Conservation (phyloP, 768 basidiomycete species). For the Mycena maculata region DNA sequence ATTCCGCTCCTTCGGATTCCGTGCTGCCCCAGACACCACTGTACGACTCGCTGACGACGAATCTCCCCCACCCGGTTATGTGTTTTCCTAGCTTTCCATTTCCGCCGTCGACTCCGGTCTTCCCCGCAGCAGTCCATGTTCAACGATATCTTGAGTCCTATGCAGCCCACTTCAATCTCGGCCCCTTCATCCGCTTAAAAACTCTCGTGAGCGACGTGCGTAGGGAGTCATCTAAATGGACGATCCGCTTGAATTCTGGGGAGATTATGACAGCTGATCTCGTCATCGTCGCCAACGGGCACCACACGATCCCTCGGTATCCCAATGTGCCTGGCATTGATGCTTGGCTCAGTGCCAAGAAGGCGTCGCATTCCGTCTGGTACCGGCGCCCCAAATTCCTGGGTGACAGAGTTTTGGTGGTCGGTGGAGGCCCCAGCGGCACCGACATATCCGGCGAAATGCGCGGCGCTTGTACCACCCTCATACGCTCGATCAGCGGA, state of each 20-base stretch:
- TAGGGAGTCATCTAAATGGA: conserved; percentile 61
- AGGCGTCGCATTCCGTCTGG: conserved; percentile 73
- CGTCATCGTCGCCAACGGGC: conserved; percentile 83
- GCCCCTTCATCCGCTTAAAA: conserved; percentile 71
- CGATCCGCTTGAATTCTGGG: conserved; percentile 53
- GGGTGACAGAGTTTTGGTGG: conserved; percentile 57
- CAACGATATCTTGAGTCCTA: conserved; percentile 78
- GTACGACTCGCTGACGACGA: conserved; percentile 86
- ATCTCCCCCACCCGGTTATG: conserved; percentile 85
- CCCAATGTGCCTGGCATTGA: conserved; percentile 70
- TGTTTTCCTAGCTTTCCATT: conserved; percentile 71
- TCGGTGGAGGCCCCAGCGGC: conserved; percentile 74
- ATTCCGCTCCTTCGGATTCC: conserved; percentile 53
- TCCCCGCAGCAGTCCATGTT: conserved; percentile 70
- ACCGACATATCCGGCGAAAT: conserved; percentile 75
- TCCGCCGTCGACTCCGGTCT: conserved; percentile 78
- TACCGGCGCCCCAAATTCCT: conserved; percentile 67
- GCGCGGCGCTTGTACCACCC: conserved; percentile 50
- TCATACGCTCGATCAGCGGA: conserved; percentile 68
- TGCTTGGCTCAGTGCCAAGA: conserved; percentile 64
- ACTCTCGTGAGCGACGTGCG: conserved; percentile 62
- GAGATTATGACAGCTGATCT: conserved; percentile 63
- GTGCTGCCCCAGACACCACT: conserved; percentile 67
- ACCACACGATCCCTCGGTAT: conserved; percentile 73
- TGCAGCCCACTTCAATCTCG: conserved; percentile 69